phyloP scores from a whole-genome alignment of 768 basidiomycete species.

The Terana coerulea region DNA sequence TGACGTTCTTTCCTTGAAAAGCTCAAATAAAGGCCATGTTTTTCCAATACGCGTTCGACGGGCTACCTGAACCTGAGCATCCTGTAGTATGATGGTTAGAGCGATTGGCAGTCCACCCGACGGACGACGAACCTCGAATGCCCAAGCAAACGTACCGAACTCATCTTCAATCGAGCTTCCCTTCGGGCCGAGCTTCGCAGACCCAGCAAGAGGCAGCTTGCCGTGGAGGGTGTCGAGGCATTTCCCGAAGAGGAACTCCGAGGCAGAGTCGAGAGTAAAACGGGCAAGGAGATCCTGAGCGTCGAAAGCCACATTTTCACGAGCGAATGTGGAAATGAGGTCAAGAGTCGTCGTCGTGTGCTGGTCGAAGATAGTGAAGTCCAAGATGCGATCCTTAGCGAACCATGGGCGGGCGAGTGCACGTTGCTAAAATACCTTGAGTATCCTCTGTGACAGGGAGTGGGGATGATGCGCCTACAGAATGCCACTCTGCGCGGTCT shows the following conservation, averaged over 20 bases:
- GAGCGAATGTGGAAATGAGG: conserved; percentile 39
- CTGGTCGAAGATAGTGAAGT: conserved; percentile 64
- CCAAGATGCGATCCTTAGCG: conserved; percentile 61
- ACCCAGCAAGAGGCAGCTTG: conserved; percentile 35
- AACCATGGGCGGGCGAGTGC: conserved; percentile 70
- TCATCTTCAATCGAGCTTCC: conserved; percentile 12
- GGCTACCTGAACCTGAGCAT: conserved; percentile 31
- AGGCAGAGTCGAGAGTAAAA: conserved; percentile 50
- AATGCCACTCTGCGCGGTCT: background rate
- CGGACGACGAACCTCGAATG: conserved; percentile 19
- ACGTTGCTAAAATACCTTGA: conserved; percentile 69
- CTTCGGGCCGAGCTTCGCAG: conserved; percentile 8
- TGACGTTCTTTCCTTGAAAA: conserved; percentile 34
- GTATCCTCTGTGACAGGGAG: background rate
- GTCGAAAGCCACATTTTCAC: conserved; percentile 43
- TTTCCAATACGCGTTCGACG: conserved; percentile 32
- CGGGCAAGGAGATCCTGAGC: conserved; percentile 44
- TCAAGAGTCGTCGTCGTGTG: conserved; percentile 44
- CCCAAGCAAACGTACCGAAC: conserved; percentile 48
- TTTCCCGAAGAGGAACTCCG: conserved; percentile 48
- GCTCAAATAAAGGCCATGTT: conserved; percentile 41
- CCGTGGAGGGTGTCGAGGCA: conserved; percentile 36
- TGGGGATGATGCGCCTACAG: background rate
- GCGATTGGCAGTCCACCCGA: too few relatives aligned
- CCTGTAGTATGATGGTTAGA: too few relatives aligned